Base-by-base conservation (phyloP, 1,139 yeast genomes). In the Yamadazyma membranifaciens region DNA sequence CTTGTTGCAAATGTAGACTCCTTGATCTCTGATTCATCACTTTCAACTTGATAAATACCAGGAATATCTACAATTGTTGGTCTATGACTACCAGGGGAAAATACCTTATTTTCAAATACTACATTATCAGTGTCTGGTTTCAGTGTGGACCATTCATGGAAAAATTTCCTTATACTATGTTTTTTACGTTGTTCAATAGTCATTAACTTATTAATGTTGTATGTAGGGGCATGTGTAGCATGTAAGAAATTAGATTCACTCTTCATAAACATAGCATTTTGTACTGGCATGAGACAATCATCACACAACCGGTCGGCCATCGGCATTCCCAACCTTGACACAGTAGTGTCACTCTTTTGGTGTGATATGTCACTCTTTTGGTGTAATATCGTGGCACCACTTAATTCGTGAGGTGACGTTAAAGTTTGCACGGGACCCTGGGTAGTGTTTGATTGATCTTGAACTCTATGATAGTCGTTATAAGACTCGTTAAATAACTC, bases 31-130 rank as follows among this genome's bases (percentile, higher is more conserved):
- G 37, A 41, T 27, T 41, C 45, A 9, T 40, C 16, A 20, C 41
- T 40, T 20, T 47, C 55, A 5, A 52, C 38, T 26, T 49, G 46
- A 17, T 49, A 45, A 14, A 62, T 60, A 3, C 56, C 54, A 2
- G 62, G 60, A 3, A 61, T 52, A 44, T 62, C 65, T 17, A 45
- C 13, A 3, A 46, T 41, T 6, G 54, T 37, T 0, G 52, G 63
- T 26, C 62, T 37, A 45, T 62, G 65, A 6, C 61, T 50, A 28
- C 51, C 45, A 0, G 67, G 67, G 0, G 65, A 59, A 40, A 62
- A 62, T 4, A 61, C 47, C 17, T 47, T 40, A 33, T 57, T 49
- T 36, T 61, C 65, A 13, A 60, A 44, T 9, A 46, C 43, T 1
- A 53, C 54, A 39, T 54, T 51, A 16, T 44, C 49, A 22, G 46